Conservation (phyloP, 1,284 basidiomycete genomes). For the Agroathelia rolfsii region DNA sequence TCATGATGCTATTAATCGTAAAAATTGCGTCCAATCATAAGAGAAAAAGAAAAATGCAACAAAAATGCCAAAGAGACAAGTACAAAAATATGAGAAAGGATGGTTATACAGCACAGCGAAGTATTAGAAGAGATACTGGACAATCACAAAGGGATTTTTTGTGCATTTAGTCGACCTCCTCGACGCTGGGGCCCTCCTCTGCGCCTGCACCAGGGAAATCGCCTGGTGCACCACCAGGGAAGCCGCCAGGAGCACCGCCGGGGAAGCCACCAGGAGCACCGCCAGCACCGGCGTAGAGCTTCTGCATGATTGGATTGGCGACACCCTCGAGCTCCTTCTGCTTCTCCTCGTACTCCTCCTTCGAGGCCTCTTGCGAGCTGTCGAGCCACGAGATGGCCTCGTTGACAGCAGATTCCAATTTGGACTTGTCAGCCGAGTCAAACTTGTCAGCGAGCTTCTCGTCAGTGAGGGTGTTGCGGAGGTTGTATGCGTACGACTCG, state of each 20-base stretch:
- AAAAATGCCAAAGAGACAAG: slow-evolving; percentile 1
- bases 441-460: slow-evolving; percentile 59
- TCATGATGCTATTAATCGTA: slow-evolving; percentile 16
- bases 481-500: slow-evolving; percentile 72
- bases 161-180: slow-evolving; percentile 76
- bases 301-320: slow-evolving; percentile 93
- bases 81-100: slow-evolving; percentile 8
- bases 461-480: slow-evolving; percentile 58
- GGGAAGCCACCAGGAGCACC: slow-evolving; percentile 45
- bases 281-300: slow-evolving; percentile 75
- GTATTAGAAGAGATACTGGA: slow-evolving; percentile 13
- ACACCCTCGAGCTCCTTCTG: slow-evolving; percentile 93
- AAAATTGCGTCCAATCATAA: no score
- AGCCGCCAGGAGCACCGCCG: slow-evolving; percentile 39
- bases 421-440: slow-evolving; percentile 53
- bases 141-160: slow-evolving; percentile 6
- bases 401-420: slow-evolving; percentile 40
- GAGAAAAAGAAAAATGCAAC: slow-evolving; percentile 8
- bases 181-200: slow-evolving; percentile 80
- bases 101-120: slow-evolving; percentile 4
- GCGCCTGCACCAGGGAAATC: slow-evolving; percentile 41
- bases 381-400: slow-evolving; percentile 24
- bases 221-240: slow-evolving; percentile 43
- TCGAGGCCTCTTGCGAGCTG: slow-evolving; percentile 79
- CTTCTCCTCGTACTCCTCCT: slow-evolving; percentile 92